Base-by-base conservation (phyloP, 345 rosid species). In the Salix purpurea region DNA sequence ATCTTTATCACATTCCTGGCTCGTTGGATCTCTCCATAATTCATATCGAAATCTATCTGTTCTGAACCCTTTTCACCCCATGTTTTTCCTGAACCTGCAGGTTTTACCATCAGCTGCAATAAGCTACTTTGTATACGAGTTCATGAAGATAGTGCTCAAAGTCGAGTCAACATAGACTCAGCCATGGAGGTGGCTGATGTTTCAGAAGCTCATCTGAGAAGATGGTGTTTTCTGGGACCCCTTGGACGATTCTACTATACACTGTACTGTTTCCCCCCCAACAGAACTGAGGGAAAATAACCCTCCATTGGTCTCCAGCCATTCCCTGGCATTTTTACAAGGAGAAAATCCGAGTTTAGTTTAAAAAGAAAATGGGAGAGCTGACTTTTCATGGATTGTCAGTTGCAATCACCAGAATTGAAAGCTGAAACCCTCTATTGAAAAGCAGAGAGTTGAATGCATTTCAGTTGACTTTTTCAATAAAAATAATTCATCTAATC, bases 91-190 rank as follows among this genome's bases (percentile, higher is more conserved):
- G 37, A 60, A 46, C 39, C 69, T 84, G 32, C 92, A 94, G 97
- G 98, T 92, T 42, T 84, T 92, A 76, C 99, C 97, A 56, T 95
- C 97, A 0, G 97, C 96, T 78, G 92, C 96, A 28, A 91, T 92
- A 87, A 92, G 97, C 82, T 92, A 90, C 87, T 83, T 91, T 9
- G 88, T 92, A 50, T 91, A 92, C 44, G 97, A 95, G 78, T 92
- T 85, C 83, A 87, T 91, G 97, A 95, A 95, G 93, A 88, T 91
- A 76, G 90, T 91, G 78, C 95, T 95, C 69, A 84, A 91, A 84
- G 97, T 91, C 71, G 93, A 95, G 76, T 90, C 83, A 0, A 44
- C 84, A 26, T 86, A 86, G 84, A 73, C 61, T 42, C 11, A 48
- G 67, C 30, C 73, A 5, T 65, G 40, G 65, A 30, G 68, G 54